Evolutionary conservation across 2,329 filamentous ascomycete genomes (phyloP).

Genomic region (Myriosclerotinia duriaeana): DNA sequence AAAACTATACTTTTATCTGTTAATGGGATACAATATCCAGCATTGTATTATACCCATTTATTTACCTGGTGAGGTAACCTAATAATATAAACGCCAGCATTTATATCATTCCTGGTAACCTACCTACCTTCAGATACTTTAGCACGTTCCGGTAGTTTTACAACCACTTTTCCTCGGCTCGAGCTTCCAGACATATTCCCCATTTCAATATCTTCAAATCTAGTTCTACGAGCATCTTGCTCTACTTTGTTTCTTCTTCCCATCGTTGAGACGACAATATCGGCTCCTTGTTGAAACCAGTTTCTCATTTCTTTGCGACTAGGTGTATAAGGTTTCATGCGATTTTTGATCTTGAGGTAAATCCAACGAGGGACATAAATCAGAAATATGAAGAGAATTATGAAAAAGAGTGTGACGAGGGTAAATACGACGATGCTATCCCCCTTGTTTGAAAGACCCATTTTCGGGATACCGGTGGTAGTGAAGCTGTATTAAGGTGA

Average conservation of each 20-base stretch:
- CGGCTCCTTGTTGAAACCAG: constrained; percentile 7
- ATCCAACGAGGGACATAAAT: constrained; percentile 6
- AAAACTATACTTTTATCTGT: background rate
- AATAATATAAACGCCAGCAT: background rate
- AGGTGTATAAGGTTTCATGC: background rate
- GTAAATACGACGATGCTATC: background rate
- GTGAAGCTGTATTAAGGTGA: background rate
- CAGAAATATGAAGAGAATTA: background rate
- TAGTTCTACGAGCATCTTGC: background rate
- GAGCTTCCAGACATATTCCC: background rate
- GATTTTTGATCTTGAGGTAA: background rate
- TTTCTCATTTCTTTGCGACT: background rate
- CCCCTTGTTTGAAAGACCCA: constrained; percentile 14
- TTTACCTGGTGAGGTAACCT: background rate
- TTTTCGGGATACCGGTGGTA: background rate
- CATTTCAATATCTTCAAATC: constrained; percentile 2
- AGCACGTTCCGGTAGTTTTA: background rate
- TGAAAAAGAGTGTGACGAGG: background rate
- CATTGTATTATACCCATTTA: background rate
- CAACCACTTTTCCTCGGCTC: background rate
- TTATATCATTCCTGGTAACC: background rate
- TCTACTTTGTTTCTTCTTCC: background rate
- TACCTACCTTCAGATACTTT: background rate
- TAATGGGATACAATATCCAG: background rate
- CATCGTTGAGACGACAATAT: background rate